These are phyloP conservation scores for Parmelia sp. DNA, from an alignment of 495 filamentous ascomycete genomes.

Conservation along the genomic window DNA sequence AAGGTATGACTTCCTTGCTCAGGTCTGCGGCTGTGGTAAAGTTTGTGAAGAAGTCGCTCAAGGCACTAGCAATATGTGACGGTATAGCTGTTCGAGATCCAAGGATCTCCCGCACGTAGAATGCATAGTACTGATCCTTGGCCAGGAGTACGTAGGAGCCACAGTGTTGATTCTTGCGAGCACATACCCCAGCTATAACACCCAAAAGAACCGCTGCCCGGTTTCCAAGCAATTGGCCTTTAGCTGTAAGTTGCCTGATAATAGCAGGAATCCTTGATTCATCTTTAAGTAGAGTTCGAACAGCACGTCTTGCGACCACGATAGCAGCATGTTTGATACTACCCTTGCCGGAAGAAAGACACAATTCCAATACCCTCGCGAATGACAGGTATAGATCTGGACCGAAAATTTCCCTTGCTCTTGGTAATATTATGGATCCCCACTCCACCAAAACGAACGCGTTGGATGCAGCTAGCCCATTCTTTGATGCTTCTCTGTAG, in stretches of 20 bases:
- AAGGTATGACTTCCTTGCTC: constrained; percentile 64
- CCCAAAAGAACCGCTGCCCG: constrained; percentile 54
- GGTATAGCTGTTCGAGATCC: constrained; percentile 69
- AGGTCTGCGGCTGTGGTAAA: constrained; percentile 75
- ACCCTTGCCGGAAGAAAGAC: constrained; percentile 49
- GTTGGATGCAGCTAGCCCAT: constrained; percentile 64
- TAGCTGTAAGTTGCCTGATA: constrained; percentile 49
- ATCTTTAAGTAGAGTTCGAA: constrained; percentile 57
- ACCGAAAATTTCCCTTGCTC: constrained; percentile 59
- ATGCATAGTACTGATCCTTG: constrained; percentile 67
- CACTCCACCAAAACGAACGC: constrained; percentile 89
- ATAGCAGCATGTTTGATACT: constrained; percentile 61
- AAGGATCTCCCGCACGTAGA: constrained; percentile 79
- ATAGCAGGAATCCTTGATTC: constrained; percentile 40
- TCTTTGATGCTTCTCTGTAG: constrained; percentile 62
- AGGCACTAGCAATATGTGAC: constrained; percentile 59
- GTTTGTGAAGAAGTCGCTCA: constrained; percentile 74
- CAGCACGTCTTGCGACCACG: constrained; percentile 62
- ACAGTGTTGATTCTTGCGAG: constrained; percentile 54
- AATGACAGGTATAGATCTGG: constrained; percentile 54
- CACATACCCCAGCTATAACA: constrained; percentile 76
- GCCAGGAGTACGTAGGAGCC: no score
- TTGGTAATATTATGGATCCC: constrained; percentile 64
- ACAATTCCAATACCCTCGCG: constrained; percentile 69
- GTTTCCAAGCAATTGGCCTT: constrained; percentile 38